Base-by-base conservation (phyloP, 1,284 basidiomycete species). In the Ustilago sp. region DNA sequence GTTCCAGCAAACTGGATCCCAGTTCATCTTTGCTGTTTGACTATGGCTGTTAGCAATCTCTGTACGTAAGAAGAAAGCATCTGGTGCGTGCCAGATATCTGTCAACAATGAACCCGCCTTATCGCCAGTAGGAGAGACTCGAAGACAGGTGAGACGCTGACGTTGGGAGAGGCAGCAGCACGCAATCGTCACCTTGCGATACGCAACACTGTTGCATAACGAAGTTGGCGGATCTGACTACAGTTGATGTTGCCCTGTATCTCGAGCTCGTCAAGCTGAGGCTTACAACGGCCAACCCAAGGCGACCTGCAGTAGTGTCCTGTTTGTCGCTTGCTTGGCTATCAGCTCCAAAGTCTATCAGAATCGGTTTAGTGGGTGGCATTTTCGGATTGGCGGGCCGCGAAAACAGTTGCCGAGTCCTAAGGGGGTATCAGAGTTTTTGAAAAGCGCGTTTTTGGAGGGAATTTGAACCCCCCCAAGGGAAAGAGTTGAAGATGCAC, bases 181-280 rank as follows among this genome's bases (percentile, higher is more conserved):
- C 15, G 15, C 28, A 38, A 6, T 45, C 56, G 56, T 58, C 56
- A 58, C 41, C 34, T 34, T 41, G 45, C 45, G 8, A 8, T 50
- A n/a, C 41, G 11, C 32, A 15, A 45, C 13, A 3, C 23, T 28
- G 12, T 5, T 41, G 13, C 15, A 59, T 59, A 45, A 59, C 57
- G 47, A 31, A 59, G 34, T 45, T 32, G 43, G 57, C 57, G 57
- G 45, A 35, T 34, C 47, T 59, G 58, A 59, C 47, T 57, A 45
- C 55, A n/a, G 19, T 11, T 28, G 13, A 19, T 4, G 7, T 19
- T 45, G 6, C 19, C 43, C 43, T 45, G 13, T 45, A 0, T 19
- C 43, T 19, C 17, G 43, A 45, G 43, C 43, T 23, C 43, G 43
- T 19, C 43, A 45, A 11, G 8, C 43, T 15, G n/a, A 45, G 43